These are phyloP conservation scores for Geranium incanum DNA, from an alignment of 441 rosid genomes.

Conservation along the genomic window DNA sequence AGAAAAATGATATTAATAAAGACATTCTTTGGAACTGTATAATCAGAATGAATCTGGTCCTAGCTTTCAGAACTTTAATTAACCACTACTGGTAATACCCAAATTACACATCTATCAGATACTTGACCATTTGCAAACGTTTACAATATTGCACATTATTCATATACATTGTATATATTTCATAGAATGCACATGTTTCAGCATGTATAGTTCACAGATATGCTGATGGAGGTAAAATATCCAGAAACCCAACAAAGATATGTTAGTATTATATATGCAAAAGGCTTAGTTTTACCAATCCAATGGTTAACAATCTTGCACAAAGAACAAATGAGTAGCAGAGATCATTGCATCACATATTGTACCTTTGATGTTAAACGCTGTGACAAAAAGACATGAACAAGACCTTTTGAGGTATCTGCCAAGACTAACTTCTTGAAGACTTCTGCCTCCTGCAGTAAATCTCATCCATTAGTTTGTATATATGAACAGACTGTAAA, in stretches of 20 bases:
- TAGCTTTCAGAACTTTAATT: neutral
- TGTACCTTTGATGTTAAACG: constrained; percentile 78
- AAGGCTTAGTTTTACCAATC: neutral
- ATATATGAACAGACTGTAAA: constrained; percentile 11
- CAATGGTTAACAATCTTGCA: neutral
- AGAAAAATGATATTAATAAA: neutral
- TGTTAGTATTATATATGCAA: neutral
- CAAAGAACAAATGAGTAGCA: neutral
- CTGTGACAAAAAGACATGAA: constrained; percentile 77
- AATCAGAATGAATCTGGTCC: neutral
- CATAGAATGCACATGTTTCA: neutral
- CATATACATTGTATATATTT: neutral
- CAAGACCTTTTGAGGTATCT: constrained; percentile 74
- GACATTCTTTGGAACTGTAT: neutral
- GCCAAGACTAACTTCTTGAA: constrained; percentile 63
- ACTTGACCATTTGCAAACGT: too few species aligned
- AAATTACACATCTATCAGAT: too few species aligned
- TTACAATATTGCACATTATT: neutral
- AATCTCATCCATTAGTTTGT: constrained; percentile 16
- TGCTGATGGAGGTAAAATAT: neutral
- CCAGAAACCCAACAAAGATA: neutral
- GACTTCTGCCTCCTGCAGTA: constrained; percentile 73
- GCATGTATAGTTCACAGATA: neutral
- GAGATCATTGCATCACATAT: constrained; percentile 11
- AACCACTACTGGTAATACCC: too few species aligned